phyloP scores from a whole-genome alignment of 2,329 filamentous ascomycete species.

The Pseudogymnoascus pannorum region DNA sequence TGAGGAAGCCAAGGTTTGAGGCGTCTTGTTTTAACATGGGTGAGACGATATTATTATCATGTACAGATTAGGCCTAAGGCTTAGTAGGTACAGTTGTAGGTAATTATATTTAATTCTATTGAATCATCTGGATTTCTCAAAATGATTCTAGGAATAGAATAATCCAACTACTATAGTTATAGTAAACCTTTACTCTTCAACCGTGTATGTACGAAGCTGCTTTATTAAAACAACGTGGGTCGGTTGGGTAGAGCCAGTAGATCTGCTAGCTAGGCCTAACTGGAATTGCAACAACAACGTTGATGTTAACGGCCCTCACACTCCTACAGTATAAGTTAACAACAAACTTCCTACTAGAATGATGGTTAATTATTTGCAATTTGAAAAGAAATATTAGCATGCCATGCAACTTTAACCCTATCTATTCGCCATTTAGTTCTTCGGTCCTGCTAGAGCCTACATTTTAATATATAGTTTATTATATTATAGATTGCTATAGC shows the following conservation, averaged over 20 bases:
- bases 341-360: neutral
- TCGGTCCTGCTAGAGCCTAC: neutral
- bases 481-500: constrained; percentile 4
- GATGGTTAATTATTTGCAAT: neutral
- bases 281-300: neutral
- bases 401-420: neutral
- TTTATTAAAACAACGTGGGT: neutral
- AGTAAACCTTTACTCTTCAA: neutral
- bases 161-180: neutral
- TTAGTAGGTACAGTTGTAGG: too few species aligned
- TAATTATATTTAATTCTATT: too few species aligned
- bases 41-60: too few species aligned
- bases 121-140: too few species aligned
- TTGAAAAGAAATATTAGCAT: neutral
- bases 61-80: too few species aligned
- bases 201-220: neutral
- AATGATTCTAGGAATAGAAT: too few species aligned
- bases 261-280: neutral
- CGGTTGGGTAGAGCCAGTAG: neutral
- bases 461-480: neutral
- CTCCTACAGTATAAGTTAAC: neutral
- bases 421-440: neutral
- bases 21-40: too few species aligned
- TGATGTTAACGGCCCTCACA: neutral
- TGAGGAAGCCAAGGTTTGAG: too few species aligned